Evolutionary conservation across 345 rosid species (phyloP).

Genomic region (Hirschfeldia incana): DNA sequence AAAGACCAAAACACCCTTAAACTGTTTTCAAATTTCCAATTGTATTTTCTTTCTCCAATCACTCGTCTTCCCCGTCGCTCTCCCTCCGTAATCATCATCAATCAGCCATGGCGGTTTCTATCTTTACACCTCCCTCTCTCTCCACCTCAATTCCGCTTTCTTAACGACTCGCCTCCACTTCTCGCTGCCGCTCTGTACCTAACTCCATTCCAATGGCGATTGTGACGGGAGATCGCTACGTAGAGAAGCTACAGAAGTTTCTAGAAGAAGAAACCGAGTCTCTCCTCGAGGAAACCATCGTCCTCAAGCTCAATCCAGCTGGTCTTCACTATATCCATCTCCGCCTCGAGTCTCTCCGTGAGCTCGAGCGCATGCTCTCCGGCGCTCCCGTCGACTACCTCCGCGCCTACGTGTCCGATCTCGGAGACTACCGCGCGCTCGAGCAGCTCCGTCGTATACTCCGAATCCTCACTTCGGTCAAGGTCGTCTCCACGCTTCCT

Average conservation of each 20-base stretch:
- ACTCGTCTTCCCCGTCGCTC: background rate
- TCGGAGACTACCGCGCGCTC: conserved; percentile 92
- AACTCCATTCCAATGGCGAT: conserved; percentile 56
- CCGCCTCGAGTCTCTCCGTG: conserved; percentile 83
- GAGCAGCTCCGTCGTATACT: conserved; percentile 92
- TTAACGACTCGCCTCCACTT: background rate
- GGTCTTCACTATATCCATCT: conserved; percentile 95
- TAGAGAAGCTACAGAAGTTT: conserved; percentile 78
- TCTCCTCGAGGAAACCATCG: conserved; percentile 62
- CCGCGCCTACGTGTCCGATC: conserved; percentile 91
- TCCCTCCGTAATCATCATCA: conserved; percentile 10
- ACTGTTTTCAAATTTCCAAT: background rate
- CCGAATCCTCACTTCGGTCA: conserved; percentile 70
- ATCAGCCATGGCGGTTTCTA: conserved; percentile 46
- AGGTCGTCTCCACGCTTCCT: conserved; percentile 75
- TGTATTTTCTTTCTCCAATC: conserved; percentile 28
- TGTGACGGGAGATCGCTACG: conserved; percentile 97
- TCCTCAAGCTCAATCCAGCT: conserved; percentile 87
- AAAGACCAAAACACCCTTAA: background rate
- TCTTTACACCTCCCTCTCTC: conserved; percentile 34
- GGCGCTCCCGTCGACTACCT: conserved; percentile 95
- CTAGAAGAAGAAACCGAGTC: conserved; percentile 69
- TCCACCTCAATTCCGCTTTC: background rate
- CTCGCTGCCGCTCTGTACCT: background rate
- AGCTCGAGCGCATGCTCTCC: conserved; percentile 79